Evolutionary conservation across 75 land plant species (phyloP).

Genomic region (Gnetum montanum): DNA sequence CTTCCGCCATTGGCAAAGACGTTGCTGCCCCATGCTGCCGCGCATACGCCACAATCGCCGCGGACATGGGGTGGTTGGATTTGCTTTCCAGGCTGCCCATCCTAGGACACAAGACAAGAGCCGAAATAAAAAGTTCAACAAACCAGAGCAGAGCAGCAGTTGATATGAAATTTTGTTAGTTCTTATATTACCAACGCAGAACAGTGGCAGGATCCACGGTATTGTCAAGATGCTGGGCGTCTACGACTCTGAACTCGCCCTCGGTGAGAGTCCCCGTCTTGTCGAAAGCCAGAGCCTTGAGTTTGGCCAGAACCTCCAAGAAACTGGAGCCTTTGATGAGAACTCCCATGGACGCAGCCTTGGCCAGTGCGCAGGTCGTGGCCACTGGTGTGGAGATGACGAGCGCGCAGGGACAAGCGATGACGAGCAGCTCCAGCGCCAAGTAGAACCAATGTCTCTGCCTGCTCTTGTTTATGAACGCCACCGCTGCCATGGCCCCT

Average conservation of each 20-base stretch:
- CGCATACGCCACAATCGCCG: slow-evolving; percentile 64
- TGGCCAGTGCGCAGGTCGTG: slow-evolving; percentile 69
- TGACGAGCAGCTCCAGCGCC: slow-evolving; percentile 73
- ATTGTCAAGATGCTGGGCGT: slow-evolving; percentile 16
- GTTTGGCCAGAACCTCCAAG: slow-evolving; percentile 57
- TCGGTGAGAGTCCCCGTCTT: slow-evolving; percentile 89
- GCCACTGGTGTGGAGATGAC: slow-evolving; percentile 90
- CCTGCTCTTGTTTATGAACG: slow-evolving; percentile 21
- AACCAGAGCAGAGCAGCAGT: too few relatives aligned
- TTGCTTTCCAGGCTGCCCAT: slow-evolving; percentile 81
- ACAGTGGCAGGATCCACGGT: too few relatives aligned
- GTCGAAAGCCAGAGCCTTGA: slow-evolving; percentile 74
- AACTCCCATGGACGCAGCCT: slow-evolving; percentile 66
- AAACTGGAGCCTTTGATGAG: slow-evolving; percentile 78
- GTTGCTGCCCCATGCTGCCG: slow-evolving; percentile 26
- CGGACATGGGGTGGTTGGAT: slow-evolving; percentile 90
- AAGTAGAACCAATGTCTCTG: slow-evolving; percentile 59
- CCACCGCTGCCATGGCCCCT: slow-evolving; percentile 37
- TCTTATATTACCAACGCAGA: not conserved
- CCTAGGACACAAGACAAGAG: too few relatives aligned
- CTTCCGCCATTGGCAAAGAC: slow-evolving; percentile 38
- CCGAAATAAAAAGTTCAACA: too few relatives aligned
- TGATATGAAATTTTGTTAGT: not conserved
- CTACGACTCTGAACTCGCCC: slow-evolving; percentile 59
- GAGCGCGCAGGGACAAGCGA: slow-evolving; percentile 90